Percentiles rank a stretch among this genome's conserved stretches.
Evolutionary conservation across 2,329 filamentous ascomycete species (phyloP).

Genomic region (Beauveria medogensis): DNA sequence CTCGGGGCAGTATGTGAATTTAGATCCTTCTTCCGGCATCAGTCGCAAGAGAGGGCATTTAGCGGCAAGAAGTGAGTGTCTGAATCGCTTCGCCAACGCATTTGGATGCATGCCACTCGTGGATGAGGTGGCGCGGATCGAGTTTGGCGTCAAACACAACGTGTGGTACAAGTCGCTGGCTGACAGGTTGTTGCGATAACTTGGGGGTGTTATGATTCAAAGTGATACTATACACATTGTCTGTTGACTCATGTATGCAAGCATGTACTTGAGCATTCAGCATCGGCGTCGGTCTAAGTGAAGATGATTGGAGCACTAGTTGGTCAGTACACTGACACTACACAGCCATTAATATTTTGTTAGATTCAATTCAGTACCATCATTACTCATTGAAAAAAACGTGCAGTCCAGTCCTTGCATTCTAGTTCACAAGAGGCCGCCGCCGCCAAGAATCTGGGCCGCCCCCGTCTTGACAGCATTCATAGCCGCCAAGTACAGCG

Average conservation of each 20-base stretch:
- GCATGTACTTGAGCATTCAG: neutral
- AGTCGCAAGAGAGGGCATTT: constrained; percentile 26
- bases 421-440: constrained; percentile 1
- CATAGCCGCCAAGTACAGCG: constrained; percentile 34
- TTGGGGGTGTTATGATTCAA: too few species aligned
- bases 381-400: neutral
- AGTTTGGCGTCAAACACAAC: neutral
- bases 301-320: neutral
- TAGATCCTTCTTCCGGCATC: constrained; percentile 24
- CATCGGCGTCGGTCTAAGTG: neutral
- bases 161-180: neutral
- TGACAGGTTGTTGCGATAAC: neutral
- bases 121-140: constrained; percentile 3
- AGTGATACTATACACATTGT: neutral
- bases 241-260: neutral
- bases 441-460: constrained; percentile 21
- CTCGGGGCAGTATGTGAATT: constrained; percentile 24
- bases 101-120: constrained; percentile 27
- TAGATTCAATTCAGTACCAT: neutral
- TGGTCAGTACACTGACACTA: neutral
- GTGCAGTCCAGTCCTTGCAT: neutral
- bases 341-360: neutral
- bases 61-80: constrained; percentile 25
- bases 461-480: constrained; percentile 28
- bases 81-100: constrained; percentile 26